Evolutionary conservation across 805 yeast genomes (phyloP).

Genomic region (Candida qinlingensis): DNA sequence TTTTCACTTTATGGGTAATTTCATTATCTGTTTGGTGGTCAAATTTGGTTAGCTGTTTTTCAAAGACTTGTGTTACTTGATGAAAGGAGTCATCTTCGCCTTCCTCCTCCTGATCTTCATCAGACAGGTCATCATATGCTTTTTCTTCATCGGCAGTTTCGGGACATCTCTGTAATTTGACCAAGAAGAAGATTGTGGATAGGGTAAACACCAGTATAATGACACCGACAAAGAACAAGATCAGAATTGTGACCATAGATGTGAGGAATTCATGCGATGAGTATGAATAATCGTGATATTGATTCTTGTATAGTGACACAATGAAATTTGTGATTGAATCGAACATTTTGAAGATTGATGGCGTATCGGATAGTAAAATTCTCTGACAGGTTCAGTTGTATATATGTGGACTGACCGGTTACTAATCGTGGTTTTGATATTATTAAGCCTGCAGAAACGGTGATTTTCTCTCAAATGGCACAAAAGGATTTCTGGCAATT

Average conservation of each 20-base stretch:
- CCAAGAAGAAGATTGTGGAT: constrained; percentile 10
- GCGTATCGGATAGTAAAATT: neutral
- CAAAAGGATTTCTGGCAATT: too few species aligned
- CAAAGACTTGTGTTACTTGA: too few species aligned
- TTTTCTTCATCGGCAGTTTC: constrained; percentile 7
- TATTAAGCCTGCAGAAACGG: too few species aligned
- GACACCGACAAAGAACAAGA: constrained; percentile 13
- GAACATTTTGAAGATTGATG: neutral
- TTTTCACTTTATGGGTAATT: too few species aligned
- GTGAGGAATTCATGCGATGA: constrained; percentile 12
- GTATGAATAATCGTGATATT: constrained; percentile 15
- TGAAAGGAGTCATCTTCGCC: too few species aligned
- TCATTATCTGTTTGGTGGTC: too few species aligned
- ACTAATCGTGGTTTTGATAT: too few species aligned
- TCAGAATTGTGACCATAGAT: constrained; percentile 11
- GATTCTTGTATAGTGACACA: constrained; percentile 10
- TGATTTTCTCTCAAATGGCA: too few species aligned
- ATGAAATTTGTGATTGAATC: constrained; percentile 9
- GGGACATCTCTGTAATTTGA: constrained; percentile 16
- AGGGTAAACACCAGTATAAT: constrained; percentile 12
- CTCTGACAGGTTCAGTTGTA: neutral
- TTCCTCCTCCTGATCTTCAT: too few species aligned
- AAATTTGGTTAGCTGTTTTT: too few species aligned
- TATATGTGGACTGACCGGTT: too few species aligned
- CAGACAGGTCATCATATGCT: neutral